Evolutionary conservation across 108 stramenopile genomes (phyloP), one percentile per base, ranked within the genome.

Genomic region (Nitzschia inconspicua): DNA sequence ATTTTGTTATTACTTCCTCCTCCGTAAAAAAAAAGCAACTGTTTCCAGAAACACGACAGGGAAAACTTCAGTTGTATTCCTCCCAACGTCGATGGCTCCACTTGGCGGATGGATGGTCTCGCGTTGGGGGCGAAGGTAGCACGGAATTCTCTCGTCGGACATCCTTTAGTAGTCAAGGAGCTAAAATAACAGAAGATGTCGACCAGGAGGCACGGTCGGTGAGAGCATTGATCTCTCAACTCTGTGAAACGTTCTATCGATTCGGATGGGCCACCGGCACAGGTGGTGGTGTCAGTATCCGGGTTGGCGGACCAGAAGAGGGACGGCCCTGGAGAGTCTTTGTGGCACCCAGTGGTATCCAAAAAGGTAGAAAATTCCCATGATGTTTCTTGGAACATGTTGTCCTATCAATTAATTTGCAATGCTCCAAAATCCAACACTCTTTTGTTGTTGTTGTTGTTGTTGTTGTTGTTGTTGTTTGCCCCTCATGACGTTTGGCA

Each of bases 331-430:
- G 77, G 58, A 77, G 93, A 11, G 77, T 96, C 26, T 94, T 95
- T 75, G 89, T 95, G 60, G 92, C 95, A 20, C 97, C 97, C n/a
- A 85, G 85, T 2, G 97, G 95, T 2, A 86, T 98, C n/a, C 94
- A 95, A 60, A 96, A 96, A 70, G 53, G 53, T 54, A 31, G n/a
- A n/a, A n/a, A 18, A 35, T 36, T 20, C n/a, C 11, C 1, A 39
- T 11, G 11, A 39, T 39, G 14, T 39, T 14, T 39, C 37, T 39
- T 39, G 37, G n/a, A n/a, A n/a, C n/a, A n/a, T n/a, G n/a, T n/a
- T n/a, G n/a, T n/a, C n/a, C n/a, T n/a, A n/a, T n/a, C n/a, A n/a
- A n/a, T n/a, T n/a, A n/a, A n/a, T n/a, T n/a, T n/a, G n/a, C n/a
- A n/a, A n/a, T n/a, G n/a, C n/a, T 37, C 9, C 8, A 37, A 37